phyloP scores from a whole-genome alignment of 2,329 filamentous ascomycete species.

The Curvularia hawaiiensis region DNA sequence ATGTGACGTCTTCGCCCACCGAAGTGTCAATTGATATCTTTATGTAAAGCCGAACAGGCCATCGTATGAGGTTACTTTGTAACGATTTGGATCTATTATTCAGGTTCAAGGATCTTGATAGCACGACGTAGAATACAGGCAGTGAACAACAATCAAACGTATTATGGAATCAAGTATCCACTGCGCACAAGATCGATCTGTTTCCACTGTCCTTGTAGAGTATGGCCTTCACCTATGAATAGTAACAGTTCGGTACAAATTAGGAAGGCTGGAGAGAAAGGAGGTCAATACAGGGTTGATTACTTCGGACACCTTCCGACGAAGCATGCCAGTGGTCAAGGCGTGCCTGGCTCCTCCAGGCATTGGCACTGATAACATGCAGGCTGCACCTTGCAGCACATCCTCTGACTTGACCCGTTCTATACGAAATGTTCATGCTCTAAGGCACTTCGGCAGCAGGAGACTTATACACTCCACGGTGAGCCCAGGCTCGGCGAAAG shows the following conservation, averaged over 20 bases:
- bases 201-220: background rate
- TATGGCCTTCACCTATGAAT: background rate
- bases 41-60: background rate
- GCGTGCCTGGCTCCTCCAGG: background rate
- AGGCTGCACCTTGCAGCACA: constrained; percentile 13
- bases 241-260: background rate
- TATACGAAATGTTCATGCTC: constrained; percentile 1
- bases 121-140: background rate
- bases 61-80: background rate
- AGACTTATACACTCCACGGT: constrained; percentile 10
- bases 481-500: constrained; percentile 15
- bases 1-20: background rate
- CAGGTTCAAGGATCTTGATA: background rate
- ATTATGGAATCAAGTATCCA: background rate
- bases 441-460: background rate
- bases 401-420: constrained; percentile 3
- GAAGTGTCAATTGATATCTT: background rate
- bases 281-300: background rate
- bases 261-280: background rate
- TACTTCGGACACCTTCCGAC: background rate
- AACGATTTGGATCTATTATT: background rate
- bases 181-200: background rate
- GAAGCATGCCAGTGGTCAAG: background rate
- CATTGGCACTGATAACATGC: constrained; percentile 1
- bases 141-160: background rate